Conservation (phyloP, 331 rosid genomes). For the Rhamnella rubrinervis region DNA sequence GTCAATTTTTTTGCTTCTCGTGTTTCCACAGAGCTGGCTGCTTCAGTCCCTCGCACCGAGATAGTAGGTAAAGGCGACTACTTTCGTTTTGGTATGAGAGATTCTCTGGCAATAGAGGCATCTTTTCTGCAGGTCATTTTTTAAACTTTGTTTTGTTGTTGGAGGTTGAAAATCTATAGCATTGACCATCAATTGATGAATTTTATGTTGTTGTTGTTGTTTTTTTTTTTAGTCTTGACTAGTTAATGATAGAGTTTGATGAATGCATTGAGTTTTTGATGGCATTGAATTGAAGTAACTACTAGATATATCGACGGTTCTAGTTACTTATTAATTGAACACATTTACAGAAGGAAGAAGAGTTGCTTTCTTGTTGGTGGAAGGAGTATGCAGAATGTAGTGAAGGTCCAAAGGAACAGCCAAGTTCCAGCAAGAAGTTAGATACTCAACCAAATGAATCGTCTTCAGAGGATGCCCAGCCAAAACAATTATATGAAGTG, state of each 20-base stretch:
- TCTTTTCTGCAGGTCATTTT: conserved; percentile 81
- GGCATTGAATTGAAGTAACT: background rate
- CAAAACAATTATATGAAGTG: conserved; percentile 40
- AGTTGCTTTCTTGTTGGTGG: conserved; percentile 93
- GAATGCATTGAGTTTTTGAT: background rate
- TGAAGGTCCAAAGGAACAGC: conserved; percentile 71
- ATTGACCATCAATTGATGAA: too few species aligned
- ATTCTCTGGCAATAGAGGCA: conserved; percentile 92
- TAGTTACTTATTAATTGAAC: conserved; percentile 19
- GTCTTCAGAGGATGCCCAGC: conserved; percentile 21
- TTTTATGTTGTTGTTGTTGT: too few species aligned
- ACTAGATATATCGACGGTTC: background rate
- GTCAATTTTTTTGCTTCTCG: background rate
- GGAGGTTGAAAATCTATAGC: background rate
- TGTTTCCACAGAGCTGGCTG: conserved; percentile 65
- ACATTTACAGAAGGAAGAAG: conserved; percentile 71
- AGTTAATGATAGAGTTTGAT: background rate
- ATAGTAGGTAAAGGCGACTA: conserved; percentile 89
- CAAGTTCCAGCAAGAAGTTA: conserved; percentile 42
- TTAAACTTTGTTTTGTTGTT: conserved; percentile 8
- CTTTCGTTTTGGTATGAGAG: conserved; percentile 96
- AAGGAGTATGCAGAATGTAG: conserved; percentile 97
- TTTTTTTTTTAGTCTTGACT: background rate
- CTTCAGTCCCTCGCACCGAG: conserved; percentile 74
- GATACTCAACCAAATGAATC: conserved; percentile 30